Evolutionary conservation across 441 rosid genomes (phyloP).

Genomic region (Bruguiera hainesii): DNA sequence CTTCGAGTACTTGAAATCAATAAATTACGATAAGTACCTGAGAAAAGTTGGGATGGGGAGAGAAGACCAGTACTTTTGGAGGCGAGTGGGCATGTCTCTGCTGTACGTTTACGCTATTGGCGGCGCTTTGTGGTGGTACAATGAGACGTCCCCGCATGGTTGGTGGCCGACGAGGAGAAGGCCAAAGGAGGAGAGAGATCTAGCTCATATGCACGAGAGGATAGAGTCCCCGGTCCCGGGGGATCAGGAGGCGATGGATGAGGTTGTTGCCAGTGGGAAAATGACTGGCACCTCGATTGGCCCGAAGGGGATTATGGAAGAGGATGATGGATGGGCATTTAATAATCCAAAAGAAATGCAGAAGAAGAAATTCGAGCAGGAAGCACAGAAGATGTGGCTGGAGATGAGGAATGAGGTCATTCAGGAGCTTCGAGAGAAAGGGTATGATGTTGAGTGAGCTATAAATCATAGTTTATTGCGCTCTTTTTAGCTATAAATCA

Average conservation of each 20-base stretch:
- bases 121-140: slow-evolving; percentile 67
- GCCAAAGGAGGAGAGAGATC: slow-evolving; percentile 80
- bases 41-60: slow-evolving; percentile 68
- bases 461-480: neutral
- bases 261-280: slow-evolving; percentile 73
- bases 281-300: slow-evolving; percentile 71
- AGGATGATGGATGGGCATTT: slow-evolving; percentile 39
- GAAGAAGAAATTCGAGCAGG: slow-evolving; percentile 63
- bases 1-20: slow-evolving; percentile 43
- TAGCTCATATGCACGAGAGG: slow-evolving; percentile 70
- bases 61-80: slow-evolving; percentile 72
- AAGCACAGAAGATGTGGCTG: slow-evolving; percentile 64
- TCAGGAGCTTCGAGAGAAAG: slow-evolving; percentile 73
- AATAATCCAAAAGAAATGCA: slow-evolving; percentile 61
- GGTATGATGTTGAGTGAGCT: slow-evolving; percentile 53
- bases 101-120: slow-evolving; percentile 60
- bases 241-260: slow-evolving; percentile 81
- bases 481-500: neutral
- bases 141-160: slow-evolving; percentile 77
- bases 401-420: slow-evolving; percentile 88
- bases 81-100: slow-evolving; percentile 71
- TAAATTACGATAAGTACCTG: slow-evolving; percentile 48
- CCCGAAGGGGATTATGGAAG: slow-evolving; percentile 58
- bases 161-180: slow-evolving; percentile 86
- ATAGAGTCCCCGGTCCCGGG: slow-evolving; percentile 77